A percentile compares a stretch with the other conserved stretches of the same genome.
These are phyloP conservation scores for Coemansia sp. DNA, from an alignment of 192 early-diverging fungal species.

Conservation along the genomic window DNA sequence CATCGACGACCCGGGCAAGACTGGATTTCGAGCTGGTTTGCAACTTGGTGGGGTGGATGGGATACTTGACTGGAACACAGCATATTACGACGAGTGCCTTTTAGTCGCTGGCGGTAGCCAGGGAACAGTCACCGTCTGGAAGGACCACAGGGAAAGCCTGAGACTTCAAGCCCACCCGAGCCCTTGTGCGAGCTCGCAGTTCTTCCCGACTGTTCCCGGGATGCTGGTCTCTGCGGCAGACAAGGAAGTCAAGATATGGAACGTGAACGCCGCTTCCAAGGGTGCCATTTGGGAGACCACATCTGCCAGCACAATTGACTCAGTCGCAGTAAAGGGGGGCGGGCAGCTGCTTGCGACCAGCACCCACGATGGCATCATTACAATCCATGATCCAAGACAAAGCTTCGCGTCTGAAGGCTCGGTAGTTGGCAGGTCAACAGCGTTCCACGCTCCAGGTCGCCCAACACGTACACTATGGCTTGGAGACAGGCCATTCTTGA, in stretches of 20 bases:
- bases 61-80: slow-evolving; percentile 36
- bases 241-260: slow-evolving; percentile 38
- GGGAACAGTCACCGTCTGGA: slow-evolving; percentile 39
- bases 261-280: slow-evolving; percentile 6
- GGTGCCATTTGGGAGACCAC: slow-evolving; percentile 18
- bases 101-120: slow-evolving; percentile 32
- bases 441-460: slow-evolving; percentile 35
- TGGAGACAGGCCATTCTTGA: slow-evolving; percentile 61
- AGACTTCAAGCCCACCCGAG: slow-evolving; percentile 14
- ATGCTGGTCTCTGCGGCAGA: slow-evolving; percentile 22
- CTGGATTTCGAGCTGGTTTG: slow-evolving; percentile 7
- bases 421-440: slow-evolving; percentile 16
- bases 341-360: slow-evolving; percentile 36
- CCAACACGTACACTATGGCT: slow-evolving; percentile 67
- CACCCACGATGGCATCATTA: slow-evolving; percentile 23
- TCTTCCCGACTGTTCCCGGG: slow-evolving; percentile 45
- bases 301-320: slow-evolving; percentile 17
- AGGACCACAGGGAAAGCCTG: slow-evolving; percentile 4
- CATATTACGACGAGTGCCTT: slow-evolving; percentile 21
- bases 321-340: slow-evolving; percentile 32
- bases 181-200: slow-evolving; percentile 26
- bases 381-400: slow-evolving; percentile 33
- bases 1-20: slow-evolving; percentile 17
- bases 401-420: background rate
- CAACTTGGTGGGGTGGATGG: slow-evolving; percentile 11